Base-by-base conservation (phyloP, 805 yeast species). In the Candida corydali region DNA sequence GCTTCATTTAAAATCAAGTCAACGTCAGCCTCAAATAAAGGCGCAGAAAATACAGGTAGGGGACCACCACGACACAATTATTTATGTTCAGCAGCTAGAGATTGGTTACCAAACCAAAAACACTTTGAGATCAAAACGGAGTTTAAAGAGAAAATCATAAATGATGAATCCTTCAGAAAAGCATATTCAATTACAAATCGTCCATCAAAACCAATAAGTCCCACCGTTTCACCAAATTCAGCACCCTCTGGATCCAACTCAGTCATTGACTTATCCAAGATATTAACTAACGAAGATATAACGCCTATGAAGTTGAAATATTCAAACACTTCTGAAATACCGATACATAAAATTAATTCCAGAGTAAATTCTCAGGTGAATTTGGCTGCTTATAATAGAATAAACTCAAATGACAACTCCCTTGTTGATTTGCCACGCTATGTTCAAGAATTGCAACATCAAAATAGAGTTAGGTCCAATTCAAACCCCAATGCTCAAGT, bases 181-280 rank as follows among this genome's bases (percentile, higher is more conserved):
- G 41, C 52, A 4, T 67, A 54, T 35, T 50, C 51, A 41, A 42
- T 67, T 18, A 41, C 49, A 8, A 52, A 55, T 22, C 63, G 52
- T 15, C 73, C 73, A 0, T 25, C 31, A 12, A 51, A 50, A 27
- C 70, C 70, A 4, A 49, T 58, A 7, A 55, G 64, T 30, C 73
- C 73, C 3, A 70, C 63, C 39, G 63, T 66, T 2, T 63, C 70
- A 15, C 73, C 73, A 17, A 55, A 44, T 19, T 59, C 68, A 5
- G 65, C 59, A 37, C 72, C 73, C 5, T 59, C 70, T 9, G 46
- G 69, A 36, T 51, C 56, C 33, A 67, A 67, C 39, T 63, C 70
- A 5, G 63, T 65, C 11, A 59, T 67, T 17, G 70, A 67, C 42
- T 52, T 67, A 33, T 46, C 61, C 18, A 64, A 64, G 38, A 43